Evolutionary conservation across 164 flowering plant genomes (phyloP).

Genomic region (Houttuynia cordata): DNA sequence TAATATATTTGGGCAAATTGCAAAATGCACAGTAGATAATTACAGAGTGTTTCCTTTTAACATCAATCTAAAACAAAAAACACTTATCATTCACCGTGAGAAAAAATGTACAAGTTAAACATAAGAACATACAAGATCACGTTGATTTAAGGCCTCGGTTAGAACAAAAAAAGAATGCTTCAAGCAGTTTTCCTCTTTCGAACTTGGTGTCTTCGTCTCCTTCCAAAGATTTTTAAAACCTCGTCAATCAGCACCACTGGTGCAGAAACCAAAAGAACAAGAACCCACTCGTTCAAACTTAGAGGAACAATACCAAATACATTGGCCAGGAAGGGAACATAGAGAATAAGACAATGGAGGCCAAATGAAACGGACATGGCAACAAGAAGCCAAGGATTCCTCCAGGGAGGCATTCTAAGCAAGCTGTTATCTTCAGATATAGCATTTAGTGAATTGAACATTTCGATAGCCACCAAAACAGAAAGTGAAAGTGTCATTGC

Average conservation of each 20-base stretch:
- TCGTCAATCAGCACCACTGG: conserved; percentile 84
- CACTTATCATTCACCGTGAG: too few species aligned
- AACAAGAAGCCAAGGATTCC: conserved; percentile 77
- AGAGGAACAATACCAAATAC: conserved; percentile 72
- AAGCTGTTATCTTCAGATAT: conserved; percentile 83
- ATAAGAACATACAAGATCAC: too few species aligned
- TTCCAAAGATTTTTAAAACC: conserved; percentile 49
- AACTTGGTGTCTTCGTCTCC: conserved; percentile 23
- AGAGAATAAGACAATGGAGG: conserved; percentile 68
- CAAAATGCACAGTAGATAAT: too few species aligned
- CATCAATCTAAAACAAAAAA: too few species aligned
- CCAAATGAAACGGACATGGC: conserved; percentile 83
- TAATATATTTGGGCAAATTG: too few species aligned
- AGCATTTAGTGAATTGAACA: conserved; percentile 90
- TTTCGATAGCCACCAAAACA: conserved; percentile 81
- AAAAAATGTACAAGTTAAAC: too few species aligned
- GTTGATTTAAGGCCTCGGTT: too few species aligned
- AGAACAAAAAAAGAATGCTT: not conserved
- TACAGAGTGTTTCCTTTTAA: too few species aligned
- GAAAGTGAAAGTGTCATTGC: conserved; percentile 85
- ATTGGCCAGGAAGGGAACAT: conserved; percentile 65
- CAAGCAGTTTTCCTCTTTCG: conserved; percentile 38
- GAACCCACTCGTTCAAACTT: conserved; percentile 54
- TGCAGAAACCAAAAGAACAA: conserved; percentile 55
- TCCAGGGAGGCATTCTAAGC: conserved; percentile 84